These are phyloP conservation scores for Wickerhamiella cacticola DNA, from an alignment of 805 yeast species.

Conservation along the genomic window DNA sequence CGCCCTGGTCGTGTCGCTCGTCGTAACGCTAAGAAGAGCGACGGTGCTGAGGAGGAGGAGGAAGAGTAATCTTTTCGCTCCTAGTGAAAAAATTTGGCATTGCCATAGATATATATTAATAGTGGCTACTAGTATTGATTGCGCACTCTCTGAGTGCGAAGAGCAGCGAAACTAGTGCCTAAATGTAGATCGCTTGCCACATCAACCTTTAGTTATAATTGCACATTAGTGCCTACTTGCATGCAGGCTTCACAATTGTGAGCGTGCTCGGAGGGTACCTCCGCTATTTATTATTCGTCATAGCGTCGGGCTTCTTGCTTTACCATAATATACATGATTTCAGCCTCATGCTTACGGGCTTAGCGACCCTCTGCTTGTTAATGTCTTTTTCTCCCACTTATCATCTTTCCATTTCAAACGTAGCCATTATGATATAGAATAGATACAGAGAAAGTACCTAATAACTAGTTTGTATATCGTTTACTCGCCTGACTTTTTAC, in stretches of 20 bases:
- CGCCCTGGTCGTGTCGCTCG: slow-evolving; percentile 99
- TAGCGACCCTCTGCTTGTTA: no score
- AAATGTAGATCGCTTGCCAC: slow-evolving; percentile 5
- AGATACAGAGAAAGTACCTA: no score
- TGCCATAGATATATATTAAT: slow-evolving; percentile 12
- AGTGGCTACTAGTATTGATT: slow-evolving; percentile 7
- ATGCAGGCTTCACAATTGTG: no score
- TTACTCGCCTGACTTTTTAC: no score
- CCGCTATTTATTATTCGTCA: no score
- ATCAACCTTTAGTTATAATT: neutral
- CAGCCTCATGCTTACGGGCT: no score
- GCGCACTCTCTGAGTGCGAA: slow-evolving; percentile 2
- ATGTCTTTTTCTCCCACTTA: neutral
- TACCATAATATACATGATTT: neutral
- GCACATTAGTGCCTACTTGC: neutral
- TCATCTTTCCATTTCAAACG: neutral
- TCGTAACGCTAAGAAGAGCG: slow-evolving; percentile 67
- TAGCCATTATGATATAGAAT: no score
- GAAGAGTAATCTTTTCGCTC: slow-evolving; percentile 26
- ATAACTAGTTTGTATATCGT: no score
- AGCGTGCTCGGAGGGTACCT: no score
- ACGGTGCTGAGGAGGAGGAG: slow-evolving; percentile 62
- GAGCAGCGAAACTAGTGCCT: slow-evolving; percentile 5
- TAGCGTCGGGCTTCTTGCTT: neutral
- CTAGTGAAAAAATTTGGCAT: neutral